Evolutionary conservation across 2,329 filamentous ascomycete genomes (phyloP).

Genomic region (Verticillium alfalfae): DNA sequence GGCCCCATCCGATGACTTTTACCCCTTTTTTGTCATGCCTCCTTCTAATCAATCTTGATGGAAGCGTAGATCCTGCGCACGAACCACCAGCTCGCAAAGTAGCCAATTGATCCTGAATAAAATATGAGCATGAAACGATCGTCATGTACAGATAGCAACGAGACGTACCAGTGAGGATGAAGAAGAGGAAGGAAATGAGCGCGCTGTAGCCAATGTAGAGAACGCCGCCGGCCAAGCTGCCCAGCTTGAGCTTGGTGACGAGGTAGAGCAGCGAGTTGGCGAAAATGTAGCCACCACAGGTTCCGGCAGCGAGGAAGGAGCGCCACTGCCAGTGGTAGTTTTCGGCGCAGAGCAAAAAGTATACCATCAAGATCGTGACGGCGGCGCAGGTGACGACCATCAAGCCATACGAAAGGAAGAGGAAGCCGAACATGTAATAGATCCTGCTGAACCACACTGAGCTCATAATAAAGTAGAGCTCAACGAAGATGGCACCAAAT

Average conservation of each 20-base stretch:
- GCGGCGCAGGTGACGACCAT: slow-evolving; percentile 95
- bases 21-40: background rate
- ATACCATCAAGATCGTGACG: slow-evolving; percentile 89
- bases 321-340: slow-evolving; percentile 99
- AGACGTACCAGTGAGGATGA: slow-evolving; percentile 82
- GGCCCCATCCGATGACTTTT: background rate
- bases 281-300: slow-evolving; percentile 88
- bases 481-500: slow-evolving; percentile 95
- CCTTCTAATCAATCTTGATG: slow-evolving; percentile 86
- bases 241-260: slow-evolving; percentile 79
- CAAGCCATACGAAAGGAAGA: slow-evolving; percentile 94
- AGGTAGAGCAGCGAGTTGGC: slow-evolving; percentile 87
- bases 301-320: slow-evolving; percentile 85
- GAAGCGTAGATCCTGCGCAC: slow-evolving; percentile 90
- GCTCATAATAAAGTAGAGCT: slow-evolving; percentile 99
- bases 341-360: slow-evolving; percentile 92
- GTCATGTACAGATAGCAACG: background rate
- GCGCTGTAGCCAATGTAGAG: slow-evolving; percentile 91
- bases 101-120: slow-evolving; percentile 79
- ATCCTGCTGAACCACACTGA: slow-evolving; percentile 98
- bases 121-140: slow-evolving; percentile 10
- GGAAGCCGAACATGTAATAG: slow-evolving; percentile 99
- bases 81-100: slow-evolving; percentile 92
- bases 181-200: slow-evolving; percentile 85
- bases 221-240: slow-evolving; percentile 78